Conservation (phyloP, 1,139 yeast genomes). For the Blastobotrys elegans region DNA sequence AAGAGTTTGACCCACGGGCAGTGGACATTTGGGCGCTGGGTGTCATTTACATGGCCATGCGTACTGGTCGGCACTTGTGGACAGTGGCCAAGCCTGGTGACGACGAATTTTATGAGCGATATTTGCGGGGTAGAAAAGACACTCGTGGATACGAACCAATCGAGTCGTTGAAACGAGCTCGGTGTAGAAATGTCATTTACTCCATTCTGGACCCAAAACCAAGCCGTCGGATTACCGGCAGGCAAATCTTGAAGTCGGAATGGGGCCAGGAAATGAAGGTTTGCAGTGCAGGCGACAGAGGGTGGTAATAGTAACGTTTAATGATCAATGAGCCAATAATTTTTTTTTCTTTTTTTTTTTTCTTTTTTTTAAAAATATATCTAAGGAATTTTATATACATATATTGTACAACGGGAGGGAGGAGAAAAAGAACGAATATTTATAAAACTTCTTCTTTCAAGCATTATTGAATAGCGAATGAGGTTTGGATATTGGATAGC, state of each 20-base stretch:
- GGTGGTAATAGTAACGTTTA: constrained; percentile 5
- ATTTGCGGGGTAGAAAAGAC: constrained; percentile 68
- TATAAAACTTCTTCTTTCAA: neutral
- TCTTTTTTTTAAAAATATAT: too few relatives aligned
- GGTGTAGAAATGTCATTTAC: constrained; percentile 87
- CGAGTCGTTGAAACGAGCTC: constrained; percentile 66
- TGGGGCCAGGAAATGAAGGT: constrained; percentile 88
- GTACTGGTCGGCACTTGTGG: constrained; percentile 93
- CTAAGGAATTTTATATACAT: too few relatives aligned
- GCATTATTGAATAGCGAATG: too few relatives aligned
- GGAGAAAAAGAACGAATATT: neutral
- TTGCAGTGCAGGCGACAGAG: constrained; percentile 57
- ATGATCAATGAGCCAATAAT: neutral
- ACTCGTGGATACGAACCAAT: constrained; percentile 87
- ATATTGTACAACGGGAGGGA: too few relatives aligned
- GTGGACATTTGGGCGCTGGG: constrained; percentile 97
- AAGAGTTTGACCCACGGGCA: constrained; percentile 79
- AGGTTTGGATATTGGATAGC: too few relatives aligned
- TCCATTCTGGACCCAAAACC: constrained; percentile 90
- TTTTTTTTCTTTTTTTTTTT: neutral
- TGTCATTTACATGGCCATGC: constrained; percentile 97
- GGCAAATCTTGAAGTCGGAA: constrained; percentile 81
- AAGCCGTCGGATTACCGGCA: constrained; percentile 71
- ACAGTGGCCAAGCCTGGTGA: constrained; percentile 61
- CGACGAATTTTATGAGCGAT: constrained; percentile 74